Evolutionary conservation across 192 early-diverging fungal species (phyloP), one percentile per base, ranked within the genome.

Genomic region (Coemansia furcata): DNA sequence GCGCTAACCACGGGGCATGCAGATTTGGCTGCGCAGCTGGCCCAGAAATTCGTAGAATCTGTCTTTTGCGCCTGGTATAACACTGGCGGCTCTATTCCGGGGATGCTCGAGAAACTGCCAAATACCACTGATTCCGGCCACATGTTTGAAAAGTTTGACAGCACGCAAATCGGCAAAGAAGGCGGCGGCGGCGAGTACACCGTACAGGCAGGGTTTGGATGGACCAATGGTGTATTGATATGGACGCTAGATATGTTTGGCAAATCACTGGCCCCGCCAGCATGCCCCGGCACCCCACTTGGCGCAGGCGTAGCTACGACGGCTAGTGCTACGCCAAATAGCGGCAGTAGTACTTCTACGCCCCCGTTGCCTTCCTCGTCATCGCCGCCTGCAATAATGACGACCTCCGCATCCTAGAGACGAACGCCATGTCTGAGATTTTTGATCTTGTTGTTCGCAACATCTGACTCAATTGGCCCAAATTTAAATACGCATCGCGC

Each of bases 71-170:
- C 83, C 10, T 92, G 90, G 90, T 87, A 86, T 60, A 62, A 63
- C 7, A 91, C 90, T 10, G 90, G 90, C 30, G 90, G 90, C 10
- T 74, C 69, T 3, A 72, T 90, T 44, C 84, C 84, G 10, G 74
- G 67, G 43, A 43, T 87, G 15, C 63, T 87, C 12, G 62, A 69
- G 1, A 71, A 87, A 46, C 32, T 71, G 19, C 58, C 78, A 1
- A 65, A 67, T 36, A 39, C 55, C 6, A 84, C 54, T 0, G 90
- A 90, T 61, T 66, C 69, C 3, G 90, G 90, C 1, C 86, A 89
- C 58, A 91, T 92, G 74, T 91, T 90, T 83, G 90, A 92, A 80
- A 92, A 92, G 77, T 91, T 84, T 63, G 84, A 85, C 68, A 86
- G 83, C n/a, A 61, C 58, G 23, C n/a, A 38, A 2, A 36, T 88